phyloP scores from a whole-genome alignment of 768 basidiomycete species.

The Boletus fagicola region DNA sequence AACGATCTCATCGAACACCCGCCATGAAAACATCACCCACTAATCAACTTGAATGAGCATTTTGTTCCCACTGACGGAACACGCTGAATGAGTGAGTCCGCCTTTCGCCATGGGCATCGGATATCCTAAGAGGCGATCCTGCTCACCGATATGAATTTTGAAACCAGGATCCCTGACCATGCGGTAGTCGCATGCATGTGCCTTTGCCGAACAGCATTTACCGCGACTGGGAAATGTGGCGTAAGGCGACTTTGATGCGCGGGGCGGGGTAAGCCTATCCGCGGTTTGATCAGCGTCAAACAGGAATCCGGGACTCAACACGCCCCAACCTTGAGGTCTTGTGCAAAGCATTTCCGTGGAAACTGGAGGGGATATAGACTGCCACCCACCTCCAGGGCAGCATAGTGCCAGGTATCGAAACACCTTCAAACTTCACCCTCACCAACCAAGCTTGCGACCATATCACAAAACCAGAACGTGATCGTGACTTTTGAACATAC shows the following conservation, averaged over 20 bases:
- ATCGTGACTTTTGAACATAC: slow-evolving; percentile 5
- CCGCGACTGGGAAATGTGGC: slow-evolving; percentile 3
- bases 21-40: slow-evolving; percentile 7
- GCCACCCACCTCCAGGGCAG: not conserved
- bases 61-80: slow-evolving; percentile 1
- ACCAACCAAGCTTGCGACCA: not conserved
- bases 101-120: not conserved
- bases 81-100: slow-evolving; percentile 17
- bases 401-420: slow-evolving; percentile 4
- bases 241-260: slow-evolving; percentile 3
- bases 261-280: not conserved
- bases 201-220: not conserved
- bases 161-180: slow-evolving; percentile 14
- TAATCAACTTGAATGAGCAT: slow-evolving; percentile 13
- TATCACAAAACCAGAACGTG: slow-evolving; percentile 1
- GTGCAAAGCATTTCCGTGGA: not conserved
- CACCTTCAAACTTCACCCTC: not conserved
- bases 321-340: slow-evolving; percentile 17
- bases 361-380: slow-evolving; percentile 17
- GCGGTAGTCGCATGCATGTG: slow-evolving; percentile 12
- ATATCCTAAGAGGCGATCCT: slow-evolving; percentile 9
- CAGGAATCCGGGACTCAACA: slow-evolving; percentile 1
- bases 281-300: slow-evolving; percentile 14
- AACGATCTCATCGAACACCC: not conserved
- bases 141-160: not conserved